phyloP scores from a whole-genome alignment of 2,329 filamentous ascomycete genomes.

The Fusarium napiforme region DNA sequence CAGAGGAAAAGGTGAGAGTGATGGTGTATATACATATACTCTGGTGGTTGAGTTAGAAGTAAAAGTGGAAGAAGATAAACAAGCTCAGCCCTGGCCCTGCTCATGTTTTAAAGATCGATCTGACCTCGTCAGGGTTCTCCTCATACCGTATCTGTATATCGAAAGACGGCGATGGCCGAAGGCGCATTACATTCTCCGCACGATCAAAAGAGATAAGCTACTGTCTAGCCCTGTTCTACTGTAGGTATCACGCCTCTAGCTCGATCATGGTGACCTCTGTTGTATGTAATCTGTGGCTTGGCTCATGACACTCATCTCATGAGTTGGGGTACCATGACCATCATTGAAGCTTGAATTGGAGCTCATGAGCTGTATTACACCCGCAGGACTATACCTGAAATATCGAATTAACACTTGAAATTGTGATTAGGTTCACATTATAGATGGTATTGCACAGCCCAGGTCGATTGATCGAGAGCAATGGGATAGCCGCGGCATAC shows the following conservation, averaged over 20 bases:
- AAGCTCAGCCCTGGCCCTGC: conserved; percentile 15
- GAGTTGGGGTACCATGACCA: conserved; percentile 17
- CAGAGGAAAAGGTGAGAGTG: neutral
- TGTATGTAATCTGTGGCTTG: conserved; percentile 33
- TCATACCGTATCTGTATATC: conserved; percentile 32
- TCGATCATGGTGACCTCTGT: conserved; percentile 26
- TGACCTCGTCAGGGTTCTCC: conserved; percentile 33
- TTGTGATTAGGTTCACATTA: neutral
- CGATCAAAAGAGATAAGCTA: conserved; percentile 43
- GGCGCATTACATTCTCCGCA: conserved; percentile 34
- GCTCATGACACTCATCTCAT: conserved; percentile 22
- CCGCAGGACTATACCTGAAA: neutral
- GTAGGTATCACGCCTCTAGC: conserved; percentile 41
- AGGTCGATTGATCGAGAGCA: conserved; percentile 10
- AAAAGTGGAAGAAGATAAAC: conserved; percentile 15
- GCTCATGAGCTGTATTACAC: neutral
- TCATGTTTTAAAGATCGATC: conserved; percentile 36
- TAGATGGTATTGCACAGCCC: conserved; percentile 5
- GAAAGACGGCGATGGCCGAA: conserved; percentile 32
- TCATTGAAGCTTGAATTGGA: neutral
- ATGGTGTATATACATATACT: neutral
- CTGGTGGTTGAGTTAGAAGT: neutral
- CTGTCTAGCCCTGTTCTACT: conserved; percentile 30
- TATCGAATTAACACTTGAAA: neutral
- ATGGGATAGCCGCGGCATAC: conserved; percentile 1